Base-by-base conservation (phyloP, 2,329 filamentous ascomycete species). In the Phialocephala subalpina region DNA sequence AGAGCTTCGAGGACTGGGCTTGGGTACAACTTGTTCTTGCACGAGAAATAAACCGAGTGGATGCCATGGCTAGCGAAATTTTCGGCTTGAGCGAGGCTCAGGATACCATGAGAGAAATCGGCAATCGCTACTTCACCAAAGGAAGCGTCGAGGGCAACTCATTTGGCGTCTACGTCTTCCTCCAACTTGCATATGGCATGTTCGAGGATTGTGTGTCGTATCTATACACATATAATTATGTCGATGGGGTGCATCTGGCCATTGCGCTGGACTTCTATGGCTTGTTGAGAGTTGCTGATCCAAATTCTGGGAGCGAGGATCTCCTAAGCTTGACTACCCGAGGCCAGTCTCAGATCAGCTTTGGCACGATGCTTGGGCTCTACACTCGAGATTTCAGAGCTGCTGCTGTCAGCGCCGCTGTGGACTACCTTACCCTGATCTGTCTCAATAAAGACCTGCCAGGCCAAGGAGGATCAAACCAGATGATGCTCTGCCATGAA, bases 341-440 rank as follows among this genome's bases (percentile, higher is more conserved):
- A 72, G 86, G 87, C 69, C 84, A 88, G 69, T 86, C 94, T 5
- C 94, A 97, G 77, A 90, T 99, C 79, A 97, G 96, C 82, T 98
- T 98, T 80, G 94, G 93, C 53, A 91, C 92, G 66, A 92, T 98
- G 83, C 84, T 98, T 67, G 97, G 95, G 47, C 93, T 96, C 78
- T 99, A 99, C 82, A 99, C 97, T 4, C 88, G 92, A 62, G 94
- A 97, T 79, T 99, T 99, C 87, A 91, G 96, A 60, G 93, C 93
- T 35, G 94, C 94, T 22, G 90, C 97, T 74, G 92, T 94, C 7
- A 92, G 92, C 65, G 92, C 93, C 38, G 96, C 97, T 2, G 92
- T 97, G 20, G 96, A 99, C 78, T 99, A 99, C 78, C 88, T 99
- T 57, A 87, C 90, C 6, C 82, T 99, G 64, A 94, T 99, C 74